Evolutionary conservation across 1,139 yeast species (phyloP), one percentile per base, ranked within the genome.

Genomic region (Debaryomyces sp.): DNA sequence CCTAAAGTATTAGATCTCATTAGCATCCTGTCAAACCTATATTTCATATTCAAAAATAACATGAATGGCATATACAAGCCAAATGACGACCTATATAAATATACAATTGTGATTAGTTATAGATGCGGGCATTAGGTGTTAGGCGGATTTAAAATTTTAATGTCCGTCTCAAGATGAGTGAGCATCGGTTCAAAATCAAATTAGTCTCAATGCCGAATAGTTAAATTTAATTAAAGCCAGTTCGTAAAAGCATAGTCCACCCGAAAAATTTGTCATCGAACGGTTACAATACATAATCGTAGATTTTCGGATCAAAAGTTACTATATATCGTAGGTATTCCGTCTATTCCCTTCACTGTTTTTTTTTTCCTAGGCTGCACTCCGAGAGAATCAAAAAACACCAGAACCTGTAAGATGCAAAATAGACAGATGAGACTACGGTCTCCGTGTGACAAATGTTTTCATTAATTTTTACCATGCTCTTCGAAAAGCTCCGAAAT

Each of bases 81-180:
- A 21, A 27, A 8, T 12, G 18, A 2, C 21, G 12, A 17, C 6
- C 17, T 27, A 39, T 39, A 26, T 38, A 36, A 24, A 26, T 15
- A 9, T 39, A 21, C 12, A 34, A 15, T 30, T n/a, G 13, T 39
- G 42, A 27, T 39, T 39, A 39, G 42, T 39, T 17, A 39, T 39
- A 29, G 13, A 2, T 1, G 2, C 13, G 9, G 38, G 38, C 9
- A n/a, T 35, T 35, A 35, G 9, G 35, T 10, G 35, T 8, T 32
- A 32, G n/a, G 12, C 35, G 35, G 35, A 32, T 4, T n/a, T 32
- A 32, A 32, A 32, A 32, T 15, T 5, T 32, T 27, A 27, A 12
- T 27, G 13, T 18, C 30, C 30, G 30, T 12, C 5, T 6, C 30
- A 3, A 4, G 8, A 7, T 27, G 30, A 12, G 13, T 13, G n/a